phyloP scores from a whole-genome alignment of 352 stramenopile genomes.

The Pythium chondricola region DNA sequence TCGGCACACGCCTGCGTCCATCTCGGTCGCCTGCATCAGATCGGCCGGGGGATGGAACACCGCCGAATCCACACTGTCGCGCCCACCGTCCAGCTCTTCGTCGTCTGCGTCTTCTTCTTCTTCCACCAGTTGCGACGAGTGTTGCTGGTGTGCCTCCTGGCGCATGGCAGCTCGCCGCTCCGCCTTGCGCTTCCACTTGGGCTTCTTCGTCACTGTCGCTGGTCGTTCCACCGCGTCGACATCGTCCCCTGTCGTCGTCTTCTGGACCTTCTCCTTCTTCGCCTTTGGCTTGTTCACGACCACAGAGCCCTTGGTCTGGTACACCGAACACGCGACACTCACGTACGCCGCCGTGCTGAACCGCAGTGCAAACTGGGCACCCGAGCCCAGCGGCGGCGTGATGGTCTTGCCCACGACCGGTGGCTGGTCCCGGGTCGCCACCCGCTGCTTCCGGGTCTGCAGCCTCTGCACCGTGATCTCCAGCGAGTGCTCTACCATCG shows the following conservation, averaged over 20 bases:
- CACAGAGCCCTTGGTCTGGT: conserved; percentile 27
- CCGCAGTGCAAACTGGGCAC: conserved; percentile 27
- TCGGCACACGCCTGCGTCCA: conserved; percentile 43
- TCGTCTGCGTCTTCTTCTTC: conserved; percentile 10
- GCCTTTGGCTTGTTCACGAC: conserved; percentile 10
- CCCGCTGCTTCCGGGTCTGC: background rate
- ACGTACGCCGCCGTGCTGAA: conserved; percentile 21
- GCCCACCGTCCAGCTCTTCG: conserved; percentile 7
- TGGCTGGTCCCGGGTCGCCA: too few relatives aligned
- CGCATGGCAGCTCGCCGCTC: background rate
- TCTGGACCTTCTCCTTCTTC: conserved; percentile 11
- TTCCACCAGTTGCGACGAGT: conserved; percentile 3
- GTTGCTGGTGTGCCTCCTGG: background rate
- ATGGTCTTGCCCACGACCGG: conserved; percentile 16
- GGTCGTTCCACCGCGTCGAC: background rate
- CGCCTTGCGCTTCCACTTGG: conserved; percentile 2
- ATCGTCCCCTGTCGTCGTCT: background rate
- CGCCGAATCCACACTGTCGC: conserved; percentile 9
- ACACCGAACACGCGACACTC: conserved; percentile 29
- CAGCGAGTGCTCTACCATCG: conserved; percentile 38
- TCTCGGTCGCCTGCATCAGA: conserved; percentile 23
- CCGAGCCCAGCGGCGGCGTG: conserved; percentile 20
- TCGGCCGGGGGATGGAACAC: conserved; percentile 40
- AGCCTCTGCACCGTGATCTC: conserved; percentile 16
- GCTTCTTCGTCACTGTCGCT: conserved; percentile 1